A percentile compares a stretch with the other conserved stretches of the same genome.
Evolutionary conservation across 768 basidiomycete genomes (phyloP).

Genomic region (Tulasnella sp.): DNA sequence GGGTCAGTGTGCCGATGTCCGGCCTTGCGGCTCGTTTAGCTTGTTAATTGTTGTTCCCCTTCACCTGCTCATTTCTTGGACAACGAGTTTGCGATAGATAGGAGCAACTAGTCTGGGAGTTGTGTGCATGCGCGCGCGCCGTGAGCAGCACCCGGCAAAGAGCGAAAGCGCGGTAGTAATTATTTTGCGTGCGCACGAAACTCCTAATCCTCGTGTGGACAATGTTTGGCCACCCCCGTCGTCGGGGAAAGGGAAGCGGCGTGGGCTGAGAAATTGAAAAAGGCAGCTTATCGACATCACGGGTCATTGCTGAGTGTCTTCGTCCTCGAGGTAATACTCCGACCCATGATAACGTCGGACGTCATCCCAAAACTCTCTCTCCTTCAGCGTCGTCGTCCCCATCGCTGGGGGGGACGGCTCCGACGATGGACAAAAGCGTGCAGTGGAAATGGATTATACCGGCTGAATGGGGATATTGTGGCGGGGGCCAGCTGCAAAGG

Average conservation of each 20-base stretch:
- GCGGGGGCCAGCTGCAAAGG: neutral
- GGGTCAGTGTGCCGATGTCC: neutral
- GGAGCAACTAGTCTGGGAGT: neutral
- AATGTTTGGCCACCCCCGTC: neutral
- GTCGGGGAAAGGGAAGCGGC: neutral
- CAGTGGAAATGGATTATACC: neutral
- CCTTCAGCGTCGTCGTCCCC: neutral
- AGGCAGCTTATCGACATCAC: constrained; percentile 12
- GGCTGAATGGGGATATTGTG: constrained; percentile 15
- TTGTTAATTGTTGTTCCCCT: neutral
- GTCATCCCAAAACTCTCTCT: neutral
- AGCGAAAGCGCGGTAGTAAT: neutral
- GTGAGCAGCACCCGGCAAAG: neutral
- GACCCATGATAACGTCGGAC: neutral
- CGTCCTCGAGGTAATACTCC: neutral
- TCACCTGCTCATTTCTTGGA: neutral
- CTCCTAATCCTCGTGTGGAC: neutral
- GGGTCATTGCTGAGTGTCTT: neutral
- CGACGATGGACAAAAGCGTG: neutral
- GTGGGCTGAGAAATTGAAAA: neutral
- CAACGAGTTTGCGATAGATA: neutral
- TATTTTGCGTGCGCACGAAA: too few species aligned
- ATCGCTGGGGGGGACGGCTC: neutral
- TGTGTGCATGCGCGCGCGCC: neutral
- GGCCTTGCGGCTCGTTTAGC: neutral